A percentile compares a stretch with the other conserved stretches of the same genome.
Conservation (phyloP, 2,329 filamentous ascomycete genomes). For the Malbranchea cinnamomea region DNA sequence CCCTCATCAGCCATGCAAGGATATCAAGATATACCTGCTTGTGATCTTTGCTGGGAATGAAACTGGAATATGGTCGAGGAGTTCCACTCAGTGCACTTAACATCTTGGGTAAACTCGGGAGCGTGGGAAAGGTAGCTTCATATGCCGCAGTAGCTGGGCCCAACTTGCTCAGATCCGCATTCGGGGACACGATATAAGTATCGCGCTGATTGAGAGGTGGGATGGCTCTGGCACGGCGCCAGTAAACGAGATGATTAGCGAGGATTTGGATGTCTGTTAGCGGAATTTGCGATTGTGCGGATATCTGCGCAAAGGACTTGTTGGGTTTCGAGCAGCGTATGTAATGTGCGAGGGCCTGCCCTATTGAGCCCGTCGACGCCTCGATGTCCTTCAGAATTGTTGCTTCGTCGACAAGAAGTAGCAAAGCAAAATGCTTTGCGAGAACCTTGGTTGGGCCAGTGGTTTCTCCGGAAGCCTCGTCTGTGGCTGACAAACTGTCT, state of each 20-base stretch:
- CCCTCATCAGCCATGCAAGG: conserved; percentile 80
- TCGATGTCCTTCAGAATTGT: conserved; percentile 57
- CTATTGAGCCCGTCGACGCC: conserved; percentile 59
- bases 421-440: conserved; percentile 72
- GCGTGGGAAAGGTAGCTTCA: conserved; percentile 63
- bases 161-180: conserved; percentile 63
- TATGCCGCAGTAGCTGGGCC: conserved; percentile 56
- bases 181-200: conserved; percentile 81
- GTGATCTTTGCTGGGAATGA: conserved; percentile 78
- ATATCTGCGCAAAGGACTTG: conserved; percentile 60
- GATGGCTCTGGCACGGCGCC: conserved; percentile 83
- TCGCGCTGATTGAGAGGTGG: conserved; percentile 81
- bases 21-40: conserved; percentile 79
- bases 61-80: conserved; percentile 66
- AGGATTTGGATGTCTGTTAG: conserved; percentile 72
- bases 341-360: conserved; percentile 61
- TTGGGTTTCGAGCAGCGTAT: conserved; percentile 45
- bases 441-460: conserved; percentile 40
- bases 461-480: conserved; percentile 44
- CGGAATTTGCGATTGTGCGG: conserved; percentile 45
- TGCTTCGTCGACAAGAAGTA: conserved; percentile 71
- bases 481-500: conserved; percentile 59
- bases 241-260: conserved; percentile 87
- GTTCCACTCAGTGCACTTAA: conserved; percentile 67
- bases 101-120: conserved; percentile 73